Base-by-base conservation (phyloP, 164 flowering plant species). In the Chloranthus sessilifolius region DNA sequence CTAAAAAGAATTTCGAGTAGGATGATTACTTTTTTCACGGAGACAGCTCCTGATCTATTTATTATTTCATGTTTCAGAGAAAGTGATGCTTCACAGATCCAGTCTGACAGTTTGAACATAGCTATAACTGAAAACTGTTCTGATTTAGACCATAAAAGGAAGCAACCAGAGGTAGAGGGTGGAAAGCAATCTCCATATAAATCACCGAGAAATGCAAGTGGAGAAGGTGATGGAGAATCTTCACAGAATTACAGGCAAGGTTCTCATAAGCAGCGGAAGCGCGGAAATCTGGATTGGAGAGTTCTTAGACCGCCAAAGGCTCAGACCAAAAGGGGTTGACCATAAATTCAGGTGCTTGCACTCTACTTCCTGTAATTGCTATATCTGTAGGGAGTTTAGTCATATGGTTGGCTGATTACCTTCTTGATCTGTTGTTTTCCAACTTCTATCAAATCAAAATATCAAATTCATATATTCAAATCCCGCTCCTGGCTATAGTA, bases 261-360 rank as follows among this genome's bases (percentile, higher is more conserved):
- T 38, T 65, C 74, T 56, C 47, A 29, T 24, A 77, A 78, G 70
- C 70, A 77, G 59, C 70, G 63, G 33, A 82, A 81, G 70, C 71
- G 46, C 15, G 76, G 63, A 7, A 80, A 70, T 63, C 68, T 76
- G 24, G 82, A 88, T 59, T 89, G 86, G 87, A 80, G 56, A 53
- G 75, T 79, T 51, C 78, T 83, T 29, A 77, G 79, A 65, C 86
- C 82, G 36, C 81, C 84, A 28, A 80, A 73, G 56, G 22, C 49
- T 69, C 65, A 59, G 38, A 64, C 44, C 62, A 68, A 61, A 41
- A 61, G 63, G 55, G 58, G 55, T 50, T 71, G 53, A 71, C 12
- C 55, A 20, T 40, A 26, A 14, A 28, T 16, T n/a, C 31, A 26
- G 48, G 48, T 25, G 31, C 19, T n/a, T n/a, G n/a, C n/a, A n/a